Base-by-base conservation (phyloP, 345 rosid genomes). In the Lepidium africanum region DNA sequence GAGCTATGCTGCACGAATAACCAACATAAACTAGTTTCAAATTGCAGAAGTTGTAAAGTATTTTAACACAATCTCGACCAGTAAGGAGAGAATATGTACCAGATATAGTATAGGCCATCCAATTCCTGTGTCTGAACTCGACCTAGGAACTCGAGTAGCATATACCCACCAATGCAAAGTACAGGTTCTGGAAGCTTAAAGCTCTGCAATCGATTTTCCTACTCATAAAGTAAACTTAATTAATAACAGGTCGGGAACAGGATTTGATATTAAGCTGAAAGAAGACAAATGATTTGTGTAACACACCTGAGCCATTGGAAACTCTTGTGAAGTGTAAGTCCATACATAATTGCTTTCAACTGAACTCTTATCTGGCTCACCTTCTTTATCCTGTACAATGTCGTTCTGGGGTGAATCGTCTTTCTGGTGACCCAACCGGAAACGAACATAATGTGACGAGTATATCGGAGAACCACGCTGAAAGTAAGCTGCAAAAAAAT, bases 301-400 rank as follows among this genome's bases (percentile, higher is more conserved):
- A 56, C 82, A 58, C 61, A 87, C 99, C 91, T 91, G 99, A 70
- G 83, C 73, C 99, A 95, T 86, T n/a, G 94, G 80, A 77, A 89
- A 91, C 83, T 84, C 86, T 35, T 82, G 82, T 60, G 99, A 89
- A 72, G 89, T 86, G 78, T 91, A 91, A 42, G 90, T 87, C 96
- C 92, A 91, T 23, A 76, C 73, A 46, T 79, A 86, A 48, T 79
- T 79, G 70, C 80, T 82, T 59, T 81, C 73, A 50, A 52, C 64
- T 65, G 48, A 51, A 17, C 17, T 73, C 67, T 78, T 73, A 25
- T 32, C 67, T 27, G 81, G 52, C 55, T 78, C 81, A n/a, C 37
- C 67, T 30, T 75, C 40, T 27, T 51, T 21, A 49, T 75, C 51
- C 49, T 69, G 77, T 47, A 59, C 7, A 16, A 81, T 73, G 65